Base-by-base conservation (phyloP, 2,329 filamentous ascomycete species). In the Fusarium protoensiforme region DNA sequence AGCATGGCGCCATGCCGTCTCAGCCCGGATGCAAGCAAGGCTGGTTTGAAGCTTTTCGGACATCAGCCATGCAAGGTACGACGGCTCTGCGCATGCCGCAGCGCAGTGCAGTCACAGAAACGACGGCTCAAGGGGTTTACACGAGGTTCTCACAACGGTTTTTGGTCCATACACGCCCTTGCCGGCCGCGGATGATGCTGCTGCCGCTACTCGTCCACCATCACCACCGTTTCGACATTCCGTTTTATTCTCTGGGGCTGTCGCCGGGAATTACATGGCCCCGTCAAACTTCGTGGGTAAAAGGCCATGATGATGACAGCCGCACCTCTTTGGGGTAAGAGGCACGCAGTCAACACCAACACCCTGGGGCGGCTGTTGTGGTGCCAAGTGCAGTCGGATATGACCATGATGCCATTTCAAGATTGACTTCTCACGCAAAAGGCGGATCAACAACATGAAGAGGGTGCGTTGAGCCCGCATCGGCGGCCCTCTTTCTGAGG, bases 51-150 rank as follows among this genome's bases (percentile, higher is more conserved):
- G 61, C 61, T 61, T 65, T 61, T 24, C 36, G 63, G 63, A 43
- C 20, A 20, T 20, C 39, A 43, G 46, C n/a, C 41, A 75, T 76
- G 64, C 64, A 72, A 67, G 61, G 57, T 48, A 68, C 67, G 60
- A 68, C 67, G 60, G 48, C 64, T 43, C 18, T 51, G 46, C 36
- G 27, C 56, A 31, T 35, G 36, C 33, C 35, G 16, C 53, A 3
- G 24, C 24, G 24, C 24, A 59, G 29, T 39, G 24, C 24, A 59
- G 29, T 39, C 27, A 43, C 51, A 57, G 36, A 61, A 35, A 53
- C 22, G 7, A 36, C 35, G 33, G 33, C 27, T 53, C 46, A 54
- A 35, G 59, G n/a, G 31, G 14, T 53, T 22, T 53, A 31, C 24
- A 33, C 39, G 39, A 60, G 38, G 39, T 20, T 61, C 58, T 61